Percentiles rank a stretch among this genome's conserved stretches.
Evolutionary conservation across 192 early-diverging fungal genomes (phyloP).

Genomic region (Neocallimastix lanati): DNA sequence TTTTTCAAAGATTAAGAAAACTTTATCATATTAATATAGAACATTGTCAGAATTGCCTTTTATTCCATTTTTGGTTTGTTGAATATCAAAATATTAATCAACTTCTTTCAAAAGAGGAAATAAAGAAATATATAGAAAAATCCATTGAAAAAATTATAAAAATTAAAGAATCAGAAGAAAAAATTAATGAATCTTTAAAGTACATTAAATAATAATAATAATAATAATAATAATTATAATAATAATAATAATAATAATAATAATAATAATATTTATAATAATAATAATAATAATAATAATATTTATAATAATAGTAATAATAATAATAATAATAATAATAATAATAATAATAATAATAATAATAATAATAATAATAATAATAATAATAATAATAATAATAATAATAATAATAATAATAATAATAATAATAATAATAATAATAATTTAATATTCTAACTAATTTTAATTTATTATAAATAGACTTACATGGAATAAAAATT

Average conservation of each 20-base stretch:
- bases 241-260: no score
- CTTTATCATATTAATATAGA: not conserved
- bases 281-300: no score
- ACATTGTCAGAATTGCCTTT: not conserved
- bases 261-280: no score
- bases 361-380: no score
- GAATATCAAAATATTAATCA: not conserved
- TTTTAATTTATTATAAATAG: not conserved
- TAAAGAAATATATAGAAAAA: not conserved
- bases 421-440: no score
- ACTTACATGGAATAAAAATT: not conserved
- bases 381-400: no score
- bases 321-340: no score
- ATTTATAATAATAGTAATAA: no score
- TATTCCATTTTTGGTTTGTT: not conserved
- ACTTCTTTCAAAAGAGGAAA: not conserved
- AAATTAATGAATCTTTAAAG: not conserved
- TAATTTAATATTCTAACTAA: no score
- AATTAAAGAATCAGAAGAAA: not conserved
- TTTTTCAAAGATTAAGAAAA: not conserved
- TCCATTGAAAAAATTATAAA: not conserved
- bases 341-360: no score
- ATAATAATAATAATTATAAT: no score
- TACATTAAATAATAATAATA: not conserved
- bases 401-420: no score